Percentiles rank a stretch among this genome's conserved stretches.
Conservation (phyloP, 306 rosid genomes). For the Cicer arietinum region DNA sequence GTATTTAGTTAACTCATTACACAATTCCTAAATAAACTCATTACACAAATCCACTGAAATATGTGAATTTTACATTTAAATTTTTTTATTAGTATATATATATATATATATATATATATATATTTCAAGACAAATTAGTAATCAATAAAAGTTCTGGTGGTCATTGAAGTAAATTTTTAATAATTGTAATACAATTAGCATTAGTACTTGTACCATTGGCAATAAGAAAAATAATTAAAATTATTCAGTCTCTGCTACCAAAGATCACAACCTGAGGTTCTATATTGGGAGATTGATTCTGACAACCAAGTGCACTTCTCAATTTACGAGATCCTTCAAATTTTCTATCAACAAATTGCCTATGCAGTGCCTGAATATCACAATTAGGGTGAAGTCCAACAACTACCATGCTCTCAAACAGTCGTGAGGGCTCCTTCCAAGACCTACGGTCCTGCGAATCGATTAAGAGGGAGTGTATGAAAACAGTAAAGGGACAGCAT, state of each 20-base stretch:
- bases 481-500: conserved; percentile 33
- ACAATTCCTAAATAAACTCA: too few species aligned
- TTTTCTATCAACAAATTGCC: conserved; percentile 70
- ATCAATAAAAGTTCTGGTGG: conserved; percentile 1
- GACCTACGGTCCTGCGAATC: conserved; percentile 80
- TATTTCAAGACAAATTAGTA: conserved; percentile 20
- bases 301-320: conserved; percentile 69
- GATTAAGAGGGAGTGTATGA: conserved; percentile 38
- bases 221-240: conserved; percentile 36
- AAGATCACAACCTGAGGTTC: conserved; percentile 94
- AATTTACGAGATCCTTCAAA: conserved; percentile 69
- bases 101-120: not conserved
- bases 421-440: conserved; percentile 83
- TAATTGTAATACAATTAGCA: conserved; percentile 1
- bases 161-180: conserved; percentile 21
- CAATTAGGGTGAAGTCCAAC: conserved; percentile 95
- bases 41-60: too few species aligned
- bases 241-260: conserved; percentile 35
- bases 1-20: too few species aligned
- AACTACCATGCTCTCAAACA: conserved; percentile 94
- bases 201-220: conserved; percentile 20
- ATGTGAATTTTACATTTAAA: too few species aligned
- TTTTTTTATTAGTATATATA: too few species aligned
- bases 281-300: conserved; percentile 71
- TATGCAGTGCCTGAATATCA: conserved; percentile 79